Percentiles rank a stretch among this genome's conserved stretches.
phyloP scores from a whole-genome alignment of 2,329 filamentous ascomycete species.

The Aspergillus piperis region DNA sequence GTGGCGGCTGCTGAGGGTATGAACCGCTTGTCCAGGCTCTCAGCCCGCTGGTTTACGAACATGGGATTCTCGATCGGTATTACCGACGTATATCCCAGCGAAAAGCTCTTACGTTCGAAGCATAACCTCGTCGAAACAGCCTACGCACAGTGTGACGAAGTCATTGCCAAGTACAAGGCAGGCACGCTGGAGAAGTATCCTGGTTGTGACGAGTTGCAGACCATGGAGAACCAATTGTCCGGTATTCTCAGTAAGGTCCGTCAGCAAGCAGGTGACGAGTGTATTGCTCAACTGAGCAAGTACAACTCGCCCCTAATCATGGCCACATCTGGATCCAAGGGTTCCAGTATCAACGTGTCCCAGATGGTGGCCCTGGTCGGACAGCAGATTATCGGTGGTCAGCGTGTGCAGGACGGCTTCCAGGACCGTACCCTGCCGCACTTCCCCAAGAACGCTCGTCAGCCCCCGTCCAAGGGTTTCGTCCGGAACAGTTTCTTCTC shows the following conservation, averaged over 20 bases:
- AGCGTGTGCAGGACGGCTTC: constrained; percentile 92
- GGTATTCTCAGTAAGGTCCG: constrained; percentile 90
- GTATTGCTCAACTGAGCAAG: constrained; percentile 83
- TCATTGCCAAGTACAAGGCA: constrained; percentile 77
- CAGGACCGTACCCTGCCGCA: constrained; percentile 93
- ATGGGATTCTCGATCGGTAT: constrained; percentile 96
- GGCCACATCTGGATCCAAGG: constrained; percentile 96
- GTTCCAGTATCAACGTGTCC: constrained; percentile 95
- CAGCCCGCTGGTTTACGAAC: constrained; percentile 83
- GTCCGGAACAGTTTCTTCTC: constrained; percentile 97
- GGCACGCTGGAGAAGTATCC: constrained; percentile 82
- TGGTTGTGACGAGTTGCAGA: constrained; percentile 88
- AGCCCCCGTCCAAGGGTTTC: constrained; percentile 95
- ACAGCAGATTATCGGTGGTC: constrained; percentile 94
- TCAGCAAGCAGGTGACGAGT: constrained; percentile 85
- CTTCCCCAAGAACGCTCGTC: constrained; percentile 88
- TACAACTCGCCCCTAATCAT: constrained; percentile 94
- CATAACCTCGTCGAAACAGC: constrained; percentile 73
- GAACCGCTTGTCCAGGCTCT: constrained; percentile 90
- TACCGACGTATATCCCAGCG: constrained; percentile 85
- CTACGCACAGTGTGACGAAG: constrained; percentile 76
- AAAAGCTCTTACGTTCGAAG: constrained; percentile 70
- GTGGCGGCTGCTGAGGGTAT: constrained; percentile 86
- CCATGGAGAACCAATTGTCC: constrained; percentile 85
- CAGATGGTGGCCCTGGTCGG: constrained; percentile 98